Percentiles rank a stretch among this genome's conserved stretches.
Conservation (phyloP, 1,284 basidiomycete genomes). For the Cryptococcus hybrid region DNA sequence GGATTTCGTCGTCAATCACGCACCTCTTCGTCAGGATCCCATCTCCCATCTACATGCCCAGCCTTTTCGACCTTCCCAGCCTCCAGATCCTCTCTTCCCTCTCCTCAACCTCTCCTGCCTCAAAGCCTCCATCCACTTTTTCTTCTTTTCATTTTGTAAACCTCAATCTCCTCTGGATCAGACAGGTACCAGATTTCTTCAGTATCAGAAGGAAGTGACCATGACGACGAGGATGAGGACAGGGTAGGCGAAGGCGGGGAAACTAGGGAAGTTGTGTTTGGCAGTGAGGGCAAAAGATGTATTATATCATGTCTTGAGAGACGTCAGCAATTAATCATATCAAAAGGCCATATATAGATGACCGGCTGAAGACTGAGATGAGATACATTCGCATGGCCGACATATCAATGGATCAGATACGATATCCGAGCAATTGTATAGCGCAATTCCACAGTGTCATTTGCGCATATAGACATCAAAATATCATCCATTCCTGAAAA, state of each 20-base stretch:
- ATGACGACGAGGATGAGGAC: slow-evolving; percentile 21
- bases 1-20: slow-evolving; percentile 1
- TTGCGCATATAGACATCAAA: no score
- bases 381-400: no score
- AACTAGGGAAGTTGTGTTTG: not conserved
- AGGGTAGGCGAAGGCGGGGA: slow-evolving; percentile 9
- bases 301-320: slow-evolving; percentile 69
- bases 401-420: no score
- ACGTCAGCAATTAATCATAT: not conserved
- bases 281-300: slow-evolving; percentile 60
- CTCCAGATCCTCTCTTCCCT: slow-evolving; percentile 27
- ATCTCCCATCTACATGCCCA: slow-evolving; percentile 51
- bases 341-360: no score
- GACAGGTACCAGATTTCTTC: slow-evolving; percentile 78
- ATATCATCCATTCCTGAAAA: no score
- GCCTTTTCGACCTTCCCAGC: slow-evolving; percentile 1
- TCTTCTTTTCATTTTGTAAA: slow-evolving; percentile 63
- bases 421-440: no score
- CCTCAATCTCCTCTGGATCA: slow-evolving; percentile 62
- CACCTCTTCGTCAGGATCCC: slow-evolving; percentile 64
- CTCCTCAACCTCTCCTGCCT: slow-evolving; percentile 63
- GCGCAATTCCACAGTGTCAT: no score
- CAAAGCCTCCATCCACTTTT: slow-evolving; percentile 60
- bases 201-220: slow-evolving; percentile 65
- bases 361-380: no score